Evolutionary conservation across 2,329 filamentous ascomycete species (phyloP), one percentile per base, ranked within the genome.

Genomic region (Alternaria sp.): DNA sequence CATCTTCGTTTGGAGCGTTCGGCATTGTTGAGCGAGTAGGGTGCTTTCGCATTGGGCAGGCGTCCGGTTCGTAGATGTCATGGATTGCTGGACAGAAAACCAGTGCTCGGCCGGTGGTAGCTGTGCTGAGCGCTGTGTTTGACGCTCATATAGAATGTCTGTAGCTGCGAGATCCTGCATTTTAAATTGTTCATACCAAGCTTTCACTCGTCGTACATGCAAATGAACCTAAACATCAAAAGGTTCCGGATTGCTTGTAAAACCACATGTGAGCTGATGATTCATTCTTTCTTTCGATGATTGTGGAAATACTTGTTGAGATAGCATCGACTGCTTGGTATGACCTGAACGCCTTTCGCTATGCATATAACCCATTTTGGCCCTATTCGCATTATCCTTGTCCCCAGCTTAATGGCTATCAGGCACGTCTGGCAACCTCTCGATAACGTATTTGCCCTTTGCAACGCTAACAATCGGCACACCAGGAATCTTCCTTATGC

Each of bases 381-480:
- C 46, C 46, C 38, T 51, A 28, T 24, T 24, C 8, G 18, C 22
- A 49, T 20, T 9, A 65, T 42, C 56, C 28, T 28, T 8, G 16
- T 26, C 22, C 7, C 1, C 18, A 18, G 28, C 28, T 67, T 49
- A 75, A 39, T 69, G 43, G 47, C 72, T 87, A 68, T 93, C 89
- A 34, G 92, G 91, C 38, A 92, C 92, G 79, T 93, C 91, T 5
- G 94, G 94, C 64, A 97, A 80, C 71, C 94, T 88, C 84, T 98
- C 95, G 73, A 99, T 95, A 48, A 94, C 90, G 80, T 97, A 98
- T 80, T 97, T 97, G 46, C 92, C 93, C 73, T 92, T 87, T 6
- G 91, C 91, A 28, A 95, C 92, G 73, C 89, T 93, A 84, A 97
- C 86, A 69, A 92, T 88, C 26, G 89, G 89, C 58, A 91, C 88